Conservation (phyloP, 2,329 filamentous ascomycete genomes). For the Alternaria atra region DNA sequence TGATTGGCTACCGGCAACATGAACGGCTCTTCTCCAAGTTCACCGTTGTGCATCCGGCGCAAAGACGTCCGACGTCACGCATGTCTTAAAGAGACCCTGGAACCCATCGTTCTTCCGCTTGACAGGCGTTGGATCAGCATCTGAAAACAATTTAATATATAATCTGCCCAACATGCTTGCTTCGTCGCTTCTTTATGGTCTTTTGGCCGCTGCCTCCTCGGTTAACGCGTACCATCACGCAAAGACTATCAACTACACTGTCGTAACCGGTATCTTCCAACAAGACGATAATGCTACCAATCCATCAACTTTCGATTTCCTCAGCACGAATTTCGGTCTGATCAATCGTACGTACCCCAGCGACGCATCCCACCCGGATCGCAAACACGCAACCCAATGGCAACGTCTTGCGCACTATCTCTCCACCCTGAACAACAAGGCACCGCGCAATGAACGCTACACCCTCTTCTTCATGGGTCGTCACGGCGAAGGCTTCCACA, state of each 20-base stretch:
- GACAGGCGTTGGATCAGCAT: not conserved
- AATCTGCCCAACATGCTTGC: conserved; percentile 22
- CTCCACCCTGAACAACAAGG: conserved; percentile 61
- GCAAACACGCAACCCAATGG: conserved; percentile 66
- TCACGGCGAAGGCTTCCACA: conserved; percentile 74
- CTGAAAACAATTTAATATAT: not conserved
- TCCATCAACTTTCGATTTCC: conserved; percentile 61
- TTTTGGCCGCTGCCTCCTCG: conserved; percentile 28
- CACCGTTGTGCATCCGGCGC: conserved; percentile 4
- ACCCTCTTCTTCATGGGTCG: conserved; percentile 74
- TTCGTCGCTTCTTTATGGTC: conserved; percentile 26
- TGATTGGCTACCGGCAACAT: conserved; percentile 32
- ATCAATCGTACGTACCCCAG: conserved; percentile 69
- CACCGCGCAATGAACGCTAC: conserved; percentile 62
- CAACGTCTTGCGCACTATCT: conserved; percentile 70
- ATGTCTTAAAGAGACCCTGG: conserved; percentile 16
- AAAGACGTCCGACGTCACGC: conserved; percentile 7
- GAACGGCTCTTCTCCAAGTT: conserved; percentile 1
- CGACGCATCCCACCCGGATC: conserved; percentile 53
- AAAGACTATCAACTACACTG: conserved; percentile 66
- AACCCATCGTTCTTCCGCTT: not conserved
- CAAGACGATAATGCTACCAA: conserved; percentile 69
- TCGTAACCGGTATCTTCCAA: conserved; percentile 69
- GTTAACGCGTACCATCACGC: conserved; percentile 24
- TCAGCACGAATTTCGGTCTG: conserved; percentile 68